phyloP scores from a whole-genome alignment of 345 rosid genomes.

The Acer negundo region DNA sequence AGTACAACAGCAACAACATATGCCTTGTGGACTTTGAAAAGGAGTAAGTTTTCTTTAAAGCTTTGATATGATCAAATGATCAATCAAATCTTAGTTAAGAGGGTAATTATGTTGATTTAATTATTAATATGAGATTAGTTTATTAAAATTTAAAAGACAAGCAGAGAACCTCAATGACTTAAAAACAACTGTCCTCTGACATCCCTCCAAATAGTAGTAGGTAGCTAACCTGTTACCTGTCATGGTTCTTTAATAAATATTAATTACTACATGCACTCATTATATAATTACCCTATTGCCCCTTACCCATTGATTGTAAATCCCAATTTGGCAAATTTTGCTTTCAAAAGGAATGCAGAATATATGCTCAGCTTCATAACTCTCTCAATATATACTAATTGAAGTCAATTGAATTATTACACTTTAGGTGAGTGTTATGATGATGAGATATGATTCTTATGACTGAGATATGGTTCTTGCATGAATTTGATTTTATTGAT shows the following conservation, averaged over 20 bases:
- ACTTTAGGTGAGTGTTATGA: not conserved
- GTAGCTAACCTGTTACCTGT: conserved; percentile 6
- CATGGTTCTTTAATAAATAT: not conserved
- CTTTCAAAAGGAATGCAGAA: not conserved
- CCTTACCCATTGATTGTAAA: not conserved
- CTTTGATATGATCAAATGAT: no score
- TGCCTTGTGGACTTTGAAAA: no score
- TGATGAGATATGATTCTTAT: no score
- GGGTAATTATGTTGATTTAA: no score
- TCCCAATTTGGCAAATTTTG: not conserved
- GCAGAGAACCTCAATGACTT: not conserved
- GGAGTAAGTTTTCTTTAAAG: no score
- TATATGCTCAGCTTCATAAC: no score
- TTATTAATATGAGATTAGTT: not conserved
- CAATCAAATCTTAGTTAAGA: no score
- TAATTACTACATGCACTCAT: not conserved
- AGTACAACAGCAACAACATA: no score
- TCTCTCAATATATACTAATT: no score
- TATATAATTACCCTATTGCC: not conserved
- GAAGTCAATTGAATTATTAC: not conserved
- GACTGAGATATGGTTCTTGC: not conserved
- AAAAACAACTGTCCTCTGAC: conserved; percentile 7
- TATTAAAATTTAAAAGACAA: not conserved
- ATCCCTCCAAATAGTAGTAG: not conserved
- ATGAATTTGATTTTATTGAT: not conserved